Percentiles rank a stretch among this genome's conserved stretches.
These are phyloP conservation scores for Arctium lappa DNA, from an alignment of 129 eudicot species.

Conservation along the genomic window DNA sequence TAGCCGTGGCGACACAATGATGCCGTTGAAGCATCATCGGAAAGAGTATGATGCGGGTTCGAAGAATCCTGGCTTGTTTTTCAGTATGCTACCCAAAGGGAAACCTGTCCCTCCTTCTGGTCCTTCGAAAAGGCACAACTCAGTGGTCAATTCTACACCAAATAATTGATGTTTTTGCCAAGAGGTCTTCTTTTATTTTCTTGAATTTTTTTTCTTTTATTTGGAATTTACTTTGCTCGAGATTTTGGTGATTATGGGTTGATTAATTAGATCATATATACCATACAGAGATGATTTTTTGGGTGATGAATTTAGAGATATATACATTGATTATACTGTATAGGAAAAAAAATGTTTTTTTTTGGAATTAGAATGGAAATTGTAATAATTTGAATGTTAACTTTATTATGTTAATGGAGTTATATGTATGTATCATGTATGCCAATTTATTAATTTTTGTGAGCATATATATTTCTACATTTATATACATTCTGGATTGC, in stretches of 20 bases:
- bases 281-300: not conserved
- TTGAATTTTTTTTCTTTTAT: not conserved
- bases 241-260: constrained; percentile 24
- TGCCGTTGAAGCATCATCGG: constrained; percentile 25
- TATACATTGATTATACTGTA: constrained; percentile 21
- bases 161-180: not conserved
- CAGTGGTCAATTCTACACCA: constrained; percentile 29
- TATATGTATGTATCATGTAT: not conserved
- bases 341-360: constrained; percentile 6
- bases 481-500: not conserved
- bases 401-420: not conserved
- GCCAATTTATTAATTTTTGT: not conserved
- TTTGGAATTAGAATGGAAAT: constrained; percentile 3
- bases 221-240: not conserved
- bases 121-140: constrained; percentile 77
- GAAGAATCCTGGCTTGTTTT: constrained; percentile 21
- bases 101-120: constrained; percentile 61
- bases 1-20: constrained; percentile 38
- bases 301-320: not conserved
- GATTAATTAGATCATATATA: not conserved
- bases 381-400: constrained; percentile 5
- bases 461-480: not conserved
- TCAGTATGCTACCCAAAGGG: constrained; percentile 53
- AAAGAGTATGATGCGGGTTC: constrained; percentile 8
- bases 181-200: not conserved